Evolutionary conservation across 768 basidiomycete species (phyloP).

Genomic region (Cubamyces lactineus): DNA sequence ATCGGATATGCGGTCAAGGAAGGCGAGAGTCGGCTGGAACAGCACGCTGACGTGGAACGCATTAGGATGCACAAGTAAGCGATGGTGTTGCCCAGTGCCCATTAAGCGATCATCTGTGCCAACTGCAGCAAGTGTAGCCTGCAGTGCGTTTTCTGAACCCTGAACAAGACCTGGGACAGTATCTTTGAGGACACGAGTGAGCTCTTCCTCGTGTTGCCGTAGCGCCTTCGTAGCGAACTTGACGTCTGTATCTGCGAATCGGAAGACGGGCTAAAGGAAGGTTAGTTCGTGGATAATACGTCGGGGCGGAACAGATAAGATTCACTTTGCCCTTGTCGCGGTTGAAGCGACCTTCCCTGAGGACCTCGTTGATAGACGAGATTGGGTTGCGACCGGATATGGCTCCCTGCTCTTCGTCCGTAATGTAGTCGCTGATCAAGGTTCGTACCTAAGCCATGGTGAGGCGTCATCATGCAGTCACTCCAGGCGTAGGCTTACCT

Average conservation of each 20-base stretch:
- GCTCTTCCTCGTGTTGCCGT: constrained; percentile 79
- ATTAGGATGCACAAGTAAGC: constrained; percentile 84
- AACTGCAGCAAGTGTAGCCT: constrained; percentile 59
- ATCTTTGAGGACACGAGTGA: constrained; percentile 80
- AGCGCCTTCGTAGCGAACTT: constrained; percentile 72
- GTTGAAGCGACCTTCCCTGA: constrained; percentile 78
- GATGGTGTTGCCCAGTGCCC: constrained; percentile 78
- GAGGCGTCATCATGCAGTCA: not conserved
- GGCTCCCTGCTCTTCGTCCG: constrained; percentile 85
- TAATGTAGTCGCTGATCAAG: constrained; percentile 85
- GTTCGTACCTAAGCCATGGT: constrained; percentile 64
- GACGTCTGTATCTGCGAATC: constrained; percentile 87
- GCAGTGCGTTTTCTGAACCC: constrained; percentile 64
- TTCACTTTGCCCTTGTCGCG: constrained; percentile 81
- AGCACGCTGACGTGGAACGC: constrained; percentile 93
- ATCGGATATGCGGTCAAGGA: constrained; percentile 72
- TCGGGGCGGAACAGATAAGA: not conserved
- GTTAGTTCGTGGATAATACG: not conserved
- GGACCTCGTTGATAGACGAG: constrained; percentile 90
- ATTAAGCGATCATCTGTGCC: constrained; percentile 76
- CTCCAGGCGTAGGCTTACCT: constrained; percentile 54
- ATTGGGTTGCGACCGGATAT: constrained; percentile 85
- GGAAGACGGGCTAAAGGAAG: constrained; percentile 72
- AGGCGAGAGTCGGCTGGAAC: constrained; percentile 92
- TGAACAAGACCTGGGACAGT: constrained; percentile 95